phyloP scores from a whole-genome alignment of 306 rosid genomes.

The Castanea sativa region DNA sequence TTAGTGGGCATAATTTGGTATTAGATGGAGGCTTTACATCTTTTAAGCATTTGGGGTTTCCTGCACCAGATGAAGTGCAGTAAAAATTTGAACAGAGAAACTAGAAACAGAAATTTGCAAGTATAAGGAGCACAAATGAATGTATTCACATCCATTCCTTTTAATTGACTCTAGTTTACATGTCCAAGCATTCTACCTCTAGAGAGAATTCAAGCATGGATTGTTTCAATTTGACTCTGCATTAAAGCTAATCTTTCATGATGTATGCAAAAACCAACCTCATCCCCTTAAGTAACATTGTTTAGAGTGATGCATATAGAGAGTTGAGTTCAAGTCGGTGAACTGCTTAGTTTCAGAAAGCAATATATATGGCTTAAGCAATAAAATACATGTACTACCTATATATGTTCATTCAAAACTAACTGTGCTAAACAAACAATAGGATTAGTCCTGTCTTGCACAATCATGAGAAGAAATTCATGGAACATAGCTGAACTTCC shows the following conservation, averaged over 20 bases:
- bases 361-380: too few relatives aligned
- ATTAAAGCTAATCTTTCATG: too few relatives aligned
- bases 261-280: neutral
- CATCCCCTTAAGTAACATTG: neutral
- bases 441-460: neutral
- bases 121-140: neutral
- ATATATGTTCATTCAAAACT: neutral
- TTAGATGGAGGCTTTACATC: slow-evolving; percentile 89
- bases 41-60: slow-evolving; percentile 56
- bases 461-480: neutral
- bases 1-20: slow-evolving; percentile 78
- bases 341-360: neutral
- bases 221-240: neutral
- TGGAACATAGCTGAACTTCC: neutral
- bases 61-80: slow-evolving; percentile 48
- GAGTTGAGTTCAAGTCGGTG: neutral
- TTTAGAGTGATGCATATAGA: neutral
- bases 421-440: neutral
- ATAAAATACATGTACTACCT: too few relatives aligned
- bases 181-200: neutral
- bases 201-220: neutral
- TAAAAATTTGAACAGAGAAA: slow-evolving; percentile 20
- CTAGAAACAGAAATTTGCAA: neutral
- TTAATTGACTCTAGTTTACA: neutral
- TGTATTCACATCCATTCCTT: neutral